Evolutionary conservation across 176 grass and related monocot species (phyloP).

Genomic region (Metroxylon sagu): DNA sequence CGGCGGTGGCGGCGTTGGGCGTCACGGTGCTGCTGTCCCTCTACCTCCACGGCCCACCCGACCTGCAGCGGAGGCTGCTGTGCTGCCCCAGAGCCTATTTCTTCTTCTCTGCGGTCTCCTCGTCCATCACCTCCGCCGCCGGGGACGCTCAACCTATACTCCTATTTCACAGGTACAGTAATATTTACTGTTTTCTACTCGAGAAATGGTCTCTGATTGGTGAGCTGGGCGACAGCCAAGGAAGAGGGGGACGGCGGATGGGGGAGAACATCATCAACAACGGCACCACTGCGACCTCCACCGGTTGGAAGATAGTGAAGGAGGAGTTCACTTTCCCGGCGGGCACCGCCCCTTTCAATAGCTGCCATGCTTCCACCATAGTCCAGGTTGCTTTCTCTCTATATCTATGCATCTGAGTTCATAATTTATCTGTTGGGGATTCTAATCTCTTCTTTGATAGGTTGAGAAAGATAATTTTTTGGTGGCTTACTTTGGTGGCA

Average conservation of each 20-base stretch:
- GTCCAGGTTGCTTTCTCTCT: constrained; percentile 25
- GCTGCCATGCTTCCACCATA: constrained; percentile 80
- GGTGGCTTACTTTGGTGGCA: constrained; percentile 91
- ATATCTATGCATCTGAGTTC: neutral
- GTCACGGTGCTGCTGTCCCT: too few relatives aligned
- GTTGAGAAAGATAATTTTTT: constrained; percentile 44
- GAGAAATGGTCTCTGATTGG: too few relatives aligned
- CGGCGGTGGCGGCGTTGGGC: too few relatives aligned
- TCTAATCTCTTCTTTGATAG: constrained; percentile 22
- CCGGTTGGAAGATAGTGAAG: constrained; percentile 40
- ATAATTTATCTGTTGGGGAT: constrained; percentile 20
- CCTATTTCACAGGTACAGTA: too few relatives aligned
- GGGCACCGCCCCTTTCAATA: constrained; percentile 38
- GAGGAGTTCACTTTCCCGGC: constrained; percentile 42
- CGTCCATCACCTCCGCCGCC: too few relatives aligned
- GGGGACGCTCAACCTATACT: too few relatives aligned
- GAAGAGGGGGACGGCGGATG: neutral
- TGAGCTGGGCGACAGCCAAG: too few relatives aligned
- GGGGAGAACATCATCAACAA: neutral
- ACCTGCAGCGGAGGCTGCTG: too few relatives aligned
- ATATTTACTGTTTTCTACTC: too few relatives aligned
- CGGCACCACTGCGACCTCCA: neutral
- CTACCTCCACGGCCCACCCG: too few relatives aligned
- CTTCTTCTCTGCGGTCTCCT: too few relatives aligned
- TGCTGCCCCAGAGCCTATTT: too few relatives aligned